Evolutionary conservation across 345 rosid species (phyloP).

Genomic region (Jatropha curcas): DNA sequence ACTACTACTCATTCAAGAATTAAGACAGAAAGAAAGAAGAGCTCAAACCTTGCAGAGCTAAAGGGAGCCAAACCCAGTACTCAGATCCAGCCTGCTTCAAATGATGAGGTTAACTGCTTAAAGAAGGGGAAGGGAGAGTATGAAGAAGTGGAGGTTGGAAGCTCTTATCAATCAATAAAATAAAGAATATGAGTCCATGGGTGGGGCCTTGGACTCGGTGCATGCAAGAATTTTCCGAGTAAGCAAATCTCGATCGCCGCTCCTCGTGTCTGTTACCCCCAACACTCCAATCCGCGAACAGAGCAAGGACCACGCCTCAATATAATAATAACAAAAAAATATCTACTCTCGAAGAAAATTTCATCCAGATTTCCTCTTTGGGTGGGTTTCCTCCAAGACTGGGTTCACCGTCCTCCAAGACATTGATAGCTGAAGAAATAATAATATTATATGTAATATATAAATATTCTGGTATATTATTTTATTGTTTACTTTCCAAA

Average conservation of each 20-base stretch:
- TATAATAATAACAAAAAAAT: not conserved
- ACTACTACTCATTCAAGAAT: not conserved
- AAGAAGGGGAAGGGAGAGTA: not conserved
- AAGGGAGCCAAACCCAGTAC: not conserved
- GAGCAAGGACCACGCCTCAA: constrained; percentile 12
- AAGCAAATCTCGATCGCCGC: constrained; percentile 32
- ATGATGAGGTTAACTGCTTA: constrained; percentile 5
- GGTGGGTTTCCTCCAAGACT: constrained; percentile 7
- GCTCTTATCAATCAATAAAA: not conserved
- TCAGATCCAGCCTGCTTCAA: constrained; percentile 8
- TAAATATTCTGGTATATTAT: no score
- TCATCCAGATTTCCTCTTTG: not conserved
- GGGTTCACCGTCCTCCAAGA: not conserved
- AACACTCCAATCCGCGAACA: constrained; percentile 18
- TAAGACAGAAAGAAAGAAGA: not conserved
- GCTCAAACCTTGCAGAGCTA: constrained; percentile 9
- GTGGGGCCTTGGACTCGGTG: not conserved
- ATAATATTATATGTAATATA: no score
- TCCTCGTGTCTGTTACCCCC: constrained; percentile 23
- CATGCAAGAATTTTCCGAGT: not conserved
- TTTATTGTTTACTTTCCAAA: no score
- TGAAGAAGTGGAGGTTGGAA: not conserved
- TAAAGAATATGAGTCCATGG: not conserved
- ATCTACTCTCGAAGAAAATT: not conserved
- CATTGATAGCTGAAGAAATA: not conserved